Conservation (phyloP, 2,329 filamentous ascomycete genomes). For the Fusarium nematophilum region DNA sequence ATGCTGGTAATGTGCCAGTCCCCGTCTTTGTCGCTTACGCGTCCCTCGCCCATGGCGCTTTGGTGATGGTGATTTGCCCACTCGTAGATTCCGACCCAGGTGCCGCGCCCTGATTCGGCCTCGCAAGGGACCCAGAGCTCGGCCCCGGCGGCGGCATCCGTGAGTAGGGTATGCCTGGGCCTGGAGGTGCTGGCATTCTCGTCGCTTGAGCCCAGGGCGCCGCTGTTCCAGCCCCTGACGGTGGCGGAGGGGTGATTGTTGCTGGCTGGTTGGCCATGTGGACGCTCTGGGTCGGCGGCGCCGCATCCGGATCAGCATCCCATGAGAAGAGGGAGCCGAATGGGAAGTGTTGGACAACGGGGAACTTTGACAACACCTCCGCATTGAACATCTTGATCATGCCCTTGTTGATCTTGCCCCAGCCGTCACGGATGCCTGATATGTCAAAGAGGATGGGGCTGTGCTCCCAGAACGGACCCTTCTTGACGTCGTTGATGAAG, state of each 20-base stretch:
- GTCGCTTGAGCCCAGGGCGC: slow-evolving; percentile 59
- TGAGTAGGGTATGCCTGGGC: slow-evolving; percentile 54
- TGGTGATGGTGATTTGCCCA: slow-evolving; percentile 56
- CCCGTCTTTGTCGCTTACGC: neutral
- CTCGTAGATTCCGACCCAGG: slow-evolving; percentile 47
- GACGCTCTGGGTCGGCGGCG: slow-evolving; percentile 59
- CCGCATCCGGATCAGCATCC: slow-evolving; percentile 74
- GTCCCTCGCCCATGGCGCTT: slow-evolving; percentile 60
- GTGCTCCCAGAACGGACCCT: slow-evolving; percentile 96
- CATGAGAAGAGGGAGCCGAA: slow-evolving; percentile 86
- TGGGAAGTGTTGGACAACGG: slow-evolving; percentile 95
- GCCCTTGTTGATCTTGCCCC: slow-evolving; percentile 99
- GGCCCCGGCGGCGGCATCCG: slow-evolving; percentile 48
- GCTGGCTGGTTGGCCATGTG: slow-evolving; percentile 69
- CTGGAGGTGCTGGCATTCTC: slow-evolving; percentile 51
- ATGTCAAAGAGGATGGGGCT: slow-evolving; percentile 95
- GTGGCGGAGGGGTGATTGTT: slow-evolving; percentile 36
- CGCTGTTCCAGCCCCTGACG: slow-evolving; percentile 49
- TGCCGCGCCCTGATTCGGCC: slow-evolving; percentile 32
- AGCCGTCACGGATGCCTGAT: slow-evolving; percentile 89
- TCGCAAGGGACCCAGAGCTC: slow-evolving; percentile 41
- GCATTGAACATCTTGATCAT: slow-evolving; percentile 99
- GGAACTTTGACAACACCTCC: slow-evolving; percentile 95
- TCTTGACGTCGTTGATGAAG: slow-evolving; percentile 98
- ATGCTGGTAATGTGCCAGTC: neutral